Conservation (phyloP, 2,329 filamentous ascomycete genomes). For the Pseudocercospora vitis region DNA sequence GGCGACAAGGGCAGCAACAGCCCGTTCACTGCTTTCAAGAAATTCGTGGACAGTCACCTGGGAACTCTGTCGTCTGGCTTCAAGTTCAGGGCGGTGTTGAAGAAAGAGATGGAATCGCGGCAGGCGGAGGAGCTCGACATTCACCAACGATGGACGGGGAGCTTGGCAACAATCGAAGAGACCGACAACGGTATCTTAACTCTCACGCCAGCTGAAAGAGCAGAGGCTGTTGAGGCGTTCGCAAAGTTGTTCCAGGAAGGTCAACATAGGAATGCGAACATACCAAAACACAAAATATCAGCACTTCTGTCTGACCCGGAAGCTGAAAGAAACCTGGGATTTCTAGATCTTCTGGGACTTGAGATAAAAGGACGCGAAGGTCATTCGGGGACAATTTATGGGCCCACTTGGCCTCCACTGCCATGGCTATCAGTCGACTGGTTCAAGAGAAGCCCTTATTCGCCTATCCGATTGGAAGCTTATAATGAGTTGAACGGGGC, state of each 20-base stretch:
- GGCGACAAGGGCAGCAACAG: neutral
- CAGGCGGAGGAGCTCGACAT: constrained; percentile 30
- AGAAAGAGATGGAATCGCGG: constrained; percentile 26
- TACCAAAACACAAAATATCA: constrained; percentile 29
- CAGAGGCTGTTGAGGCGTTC: constrained; percentile 25
- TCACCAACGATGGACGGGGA: constrained; percentile 32
- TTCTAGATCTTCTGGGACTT: constrained; percentile 26
- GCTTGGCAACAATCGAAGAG: constrained; percentile 28
- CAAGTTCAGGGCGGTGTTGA: constrained; percentile 37
- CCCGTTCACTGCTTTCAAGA: constrained; percentile 61
- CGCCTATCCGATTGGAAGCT: constrained; percentile 55
- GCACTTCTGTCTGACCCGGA: constrained; percentile 33
- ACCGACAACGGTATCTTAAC: constrained; percentile 21
- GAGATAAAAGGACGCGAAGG: constrained; percentile 15
- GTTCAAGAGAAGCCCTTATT: constrained; percentile 52
- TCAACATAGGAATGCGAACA: constrained; percentile 27
- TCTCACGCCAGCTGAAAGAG: constrained; percentile 18
- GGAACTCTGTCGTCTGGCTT: constrained; percentile 48
- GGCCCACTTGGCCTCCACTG: constrained; percentile 6
- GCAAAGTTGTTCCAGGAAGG: constrained; percentile 30
- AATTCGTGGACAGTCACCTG: constrained; percentile 58
- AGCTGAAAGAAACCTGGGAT: constrained; percentile 13
- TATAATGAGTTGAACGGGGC: constrained; percentile 39
- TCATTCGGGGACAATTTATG: constrained; percentile 6
- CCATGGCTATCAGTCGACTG: constrained; percentile 39